Evolutionary conservation across 768 basidiomycete genomes (phyloP), one percentile per base, ranked within the genome.

Genomic region (Kwoniella bestiolae): DNA sequence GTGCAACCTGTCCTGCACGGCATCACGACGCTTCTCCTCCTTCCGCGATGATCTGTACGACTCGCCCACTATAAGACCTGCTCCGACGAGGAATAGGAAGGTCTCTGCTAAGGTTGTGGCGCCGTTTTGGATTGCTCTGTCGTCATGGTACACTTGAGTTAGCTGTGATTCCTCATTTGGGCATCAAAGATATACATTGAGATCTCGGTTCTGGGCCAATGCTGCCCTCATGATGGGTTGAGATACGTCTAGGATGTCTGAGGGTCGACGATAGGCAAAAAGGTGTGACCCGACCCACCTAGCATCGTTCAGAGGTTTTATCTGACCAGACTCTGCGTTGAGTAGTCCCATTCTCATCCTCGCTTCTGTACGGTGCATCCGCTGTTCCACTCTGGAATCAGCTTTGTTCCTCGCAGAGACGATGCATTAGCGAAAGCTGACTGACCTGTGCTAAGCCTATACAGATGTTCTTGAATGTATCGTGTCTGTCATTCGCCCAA

Each of bases 291-390:
- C 14, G 9, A 69, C 77, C 55, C 55, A 77, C 79, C 76, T 73
- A 2, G 76, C 74, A 56, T 81, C 80, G 52, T 81, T 81, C 45
- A 81, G 47, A 18, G 80, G 80, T 56, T 79, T 79, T 57, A 81
- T 70, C 44, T 76, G 75, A 52, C 73, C 71, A n/a, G 70, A 66
- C 41, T 74, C 71, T n/a, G 67, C 73, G 55, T 79, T 79, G n/a
- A 78, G 56, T 23, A 79, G 44, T 1, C 78, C 76, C 63, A 76
- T 68, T 3, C 80, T 63, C 71, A 81, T 71, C 44, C 76, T 63
- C 9, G 80, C 75, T 74, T 81, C 80, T 18, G 73, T 73, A 23
- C 78, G 62, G 58, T 81, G 80, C 77, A 76, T 78, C 7, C 74
- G 64, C 79, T 80, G 41, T 3, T 7, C 3, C 21, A 38, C 23